These are phyloP conservation scores for Leucosporidium creatinivorum DNA, from an alignment of 768 basidiomycete genomes.

Conservation along the genomic window DNA sequence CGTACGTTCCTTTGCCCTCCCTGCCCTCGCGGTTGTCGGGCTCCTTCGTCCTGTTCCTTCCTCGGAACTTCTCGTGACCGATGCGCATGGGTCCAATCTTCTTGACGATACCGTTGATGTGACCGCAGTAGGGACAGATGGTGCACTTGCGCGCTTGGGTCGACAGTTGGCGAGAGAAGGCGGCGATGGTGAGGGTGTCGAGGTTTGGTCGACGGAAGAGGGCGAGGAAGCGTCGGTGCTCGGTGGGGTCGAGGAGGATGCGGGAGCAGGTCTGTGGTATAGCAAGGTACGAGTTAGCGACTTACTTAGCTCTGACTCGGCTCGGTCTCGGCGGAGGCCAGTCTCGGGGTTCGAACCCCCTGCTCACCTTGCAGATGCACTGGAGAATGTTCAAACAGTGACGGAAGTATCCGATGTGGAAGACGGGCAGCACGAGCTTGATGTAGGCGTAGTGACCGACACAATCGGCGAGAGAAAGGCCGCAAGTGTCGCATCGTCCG, in stretches of 20 bases:
- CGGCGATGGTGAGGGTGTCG: slow-evolving; percentile 83
- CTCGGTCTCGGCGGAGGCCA: background rate
- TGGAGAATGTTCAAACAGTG: slow-evolving; percentile 89
- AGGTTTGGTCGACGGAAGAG: slow-evolving; percentile 84
- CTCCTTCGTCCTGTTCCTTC: slow-evolving; percentile 82
- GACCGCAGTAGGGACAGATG: slow-evolving; percentile 86
- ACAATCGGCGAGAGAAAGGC: slow-evolving; percentile 81
- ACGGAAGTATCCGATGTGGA: slow-evolving; percentile 97
- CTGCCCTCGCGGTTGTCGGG: slow-evolving; percentile 72
- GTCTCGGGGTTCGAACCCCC: background rate
- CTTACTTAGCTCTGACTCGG: background rate
- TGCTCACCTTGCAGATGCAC: slow-evolving; percentile 85
- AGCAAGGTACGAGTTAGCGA: background rate
- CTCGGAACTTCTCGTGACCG: slow-evolving; percentile 93
- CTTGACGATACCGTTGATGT: slow-evolving; percentile 91
- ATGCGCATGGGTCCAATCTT: slow-evolving; percentile 92
- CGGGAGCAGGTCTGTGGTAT: slow-evolving; percentile 66
- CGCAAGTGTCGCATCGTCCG: slow-evolving; percentile 89
- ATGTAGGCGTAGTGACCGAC: slow-evolving; percentile 99
- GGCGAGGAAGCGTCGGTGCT: slow-evolving; percentile 73
- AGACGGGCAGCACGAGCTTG: slow-evolving; percentile 90
- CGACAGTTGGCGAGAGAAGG: slow-evolving; percentile 76
- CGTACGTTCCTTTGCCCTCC: slow-evolving; percentile 30
- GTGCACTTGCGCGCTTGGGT: slow-evolving; percentile 77
- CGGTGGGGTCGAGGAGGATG: slow-evolving; percentile 77